Percentiles rank a stretch among this genome's conserved stretches.
Conservation (phyloP, 257 asterid species). For the Plantago elongata region DNA sequence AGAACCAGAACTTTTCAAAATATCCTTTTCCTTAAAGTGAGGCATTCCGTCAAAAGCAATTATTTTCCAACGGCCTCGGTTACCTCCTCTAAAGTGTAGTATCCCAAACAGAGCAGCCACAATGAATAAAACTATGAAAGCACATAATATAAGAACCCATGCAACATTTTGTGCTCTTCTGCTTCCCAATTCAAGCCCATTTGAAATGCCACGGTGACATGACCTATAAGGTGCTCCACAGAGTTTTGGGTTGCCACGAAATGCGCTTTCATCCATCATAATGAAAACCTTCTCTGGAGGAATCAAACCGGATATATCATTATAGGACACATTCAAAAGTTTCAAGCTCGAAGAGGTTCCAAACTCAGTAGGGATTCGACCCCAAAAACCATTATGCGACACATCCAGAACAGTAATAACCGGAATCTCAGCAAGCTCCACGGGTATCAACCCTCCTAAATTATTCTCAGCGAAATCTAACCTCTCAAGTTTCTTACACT, state of each 20-base stretch:
- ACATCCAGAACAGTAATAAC: constrained; percentile 45
- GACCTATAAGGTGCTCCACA: constrained; percentile 69
- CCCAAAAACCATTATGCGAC: constrained; percentile 57
- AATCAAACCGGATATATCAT: constrained; percentile 74
- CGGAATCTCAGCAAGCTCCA: constrained; percentile 53
- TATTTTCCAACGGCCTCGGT: constrained; percentile 62
- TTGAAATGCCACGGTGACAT: constrained; percentile 49
- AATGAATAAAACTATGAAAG: constrained; percentile 47
- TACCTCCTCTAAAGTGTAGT: constrained; percentile 44
- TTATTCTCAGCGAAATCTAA: constrained; percentile 63
- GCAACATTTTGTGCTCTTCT: constrained; percentile 69
- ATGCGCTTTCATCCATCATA: constrained; percentile 60
- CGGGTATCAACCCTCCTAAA: constrained; percentile 66
- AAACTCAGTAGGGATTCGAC: constrained; percentile 50
- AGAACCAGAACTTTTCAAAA: constrained; percentile 61
- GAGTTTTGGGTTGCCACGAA: constrained; percentile 75
- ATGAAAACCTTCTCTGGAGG: constrained; percentile 47
- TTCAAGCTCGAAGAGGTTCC: constrained; percentile 50
- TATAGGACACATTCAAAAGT: constrained; percentile 72
- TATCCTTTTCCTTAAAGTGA: constrained; percentile 68
- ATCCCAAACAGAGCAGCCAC: constrained; percentile 45
- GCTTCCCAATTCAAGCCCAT: constrained; percentile 61
- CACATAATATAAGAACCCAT: constrained; percentile 79
- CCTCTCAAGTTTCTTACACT: constrained; percentile 51
- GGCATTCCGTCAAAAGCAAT: constrained; percentile 69